phyloP scores from a whole-genome alignment of 768 basidiomycete species.

The Kwoniella botswanensis region DNA sequence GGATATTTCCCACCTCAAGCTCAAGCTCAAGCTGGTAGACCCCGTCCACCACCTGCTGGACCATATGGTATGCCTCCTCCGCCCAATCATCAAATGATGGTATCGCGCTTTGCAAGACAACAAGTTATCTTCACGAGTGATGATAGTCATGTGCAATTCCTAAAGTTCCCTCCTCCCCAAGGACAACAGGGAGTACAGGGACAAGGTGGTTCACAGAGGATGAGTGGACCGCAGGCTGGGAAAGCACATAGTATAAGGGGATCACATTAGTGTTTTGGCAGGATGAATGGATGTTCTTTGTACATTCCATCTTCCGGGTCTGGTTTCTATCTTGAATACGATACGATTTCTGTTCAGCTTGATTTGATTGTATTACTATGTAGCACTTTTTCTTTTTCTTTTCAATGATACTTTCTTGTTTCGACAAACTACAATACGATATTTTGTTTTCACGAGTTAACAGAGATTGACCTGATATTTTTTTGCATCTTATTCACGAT shows the following conservation, averaged over 20 bases:
- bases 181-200: neutral
- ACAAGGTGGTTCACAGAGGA: neutral
- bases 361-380: neutral
- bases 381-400: neutral
- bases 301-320: neutral
- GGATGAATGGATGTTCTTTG: neutral
- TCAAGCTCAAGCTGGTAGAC: neutral
- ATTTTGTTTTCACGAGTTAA: no score
- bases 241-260: conserved; percentile 12
- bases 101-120: conserved; percentile 54
- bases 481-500: no score
- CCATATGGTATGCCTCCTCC: conserved; percentile 50
- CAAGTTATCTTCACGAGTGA: conserved; percentile 91
- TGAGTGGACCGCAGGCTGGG: neutral
- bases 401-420: no score
- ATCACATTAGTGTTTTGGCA: conserved; percentile 3
- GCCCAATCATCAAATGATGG: conserved; percentile 24
- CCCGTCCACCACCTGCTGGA: conserved; percentile 9
- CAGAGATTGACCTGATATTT: no score
- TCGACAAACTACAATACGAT: no score
- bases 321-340: neutral
- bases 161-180: conserved; percentile 47
- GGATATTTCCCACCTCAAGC: neutral
- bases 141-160: conserved; percentile 62
- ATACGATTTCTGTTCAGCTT: neutral